phyloP scores from a whole-genome alignment of 495 filamentous ascomycete genomes.

The Penicillium longicatenatum region DNA sequence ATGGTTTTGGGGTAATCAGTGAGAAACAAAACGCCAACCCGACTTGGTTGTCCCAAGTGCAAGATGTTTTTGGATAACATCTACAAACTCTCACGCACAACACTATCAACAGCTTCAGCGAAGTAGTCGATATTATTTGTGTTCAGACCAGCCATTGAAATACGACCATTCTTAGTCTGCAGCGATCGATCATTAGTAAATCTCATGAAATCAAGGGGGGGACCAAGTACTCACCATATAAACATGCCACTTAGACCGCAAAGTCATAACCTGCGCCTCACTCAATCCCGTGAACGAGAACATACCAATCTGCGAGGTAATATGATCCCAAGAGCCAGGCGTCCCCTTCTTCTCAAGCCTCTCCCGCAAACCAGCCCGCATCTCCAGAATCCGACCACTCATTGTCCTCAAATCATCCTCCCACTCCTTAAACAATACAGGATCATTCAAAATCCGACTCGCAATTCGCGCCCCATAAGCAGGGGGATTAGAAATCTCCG shows the following conservation, averaged over 20 bases:
- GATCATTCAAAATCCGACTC: conserved; percentile 78
- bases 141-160: conserved; percentile 96
- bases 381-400: conserved; percentile 89
- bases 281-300: conserved; percentile 94
- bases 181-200: neutral
- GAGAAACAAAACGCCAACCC: neutral
- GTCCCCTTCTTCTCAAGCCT: conserved; percentile 80
- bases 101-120: conserved; percentile 82
- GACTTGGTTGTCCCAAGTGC: neutral
- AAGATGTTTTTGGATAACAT: neutral
- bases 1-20: neutral
- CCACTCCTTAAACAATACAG: conserved; percentile 85
- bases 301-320: conserved; percentile 99
- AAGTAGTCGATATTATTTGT: conserved; percentile 90
- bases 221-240: conserved; percentile 68
- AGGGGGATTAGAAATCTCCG: conserved; percentile 95
- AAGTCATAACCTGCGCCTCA: conserved; percentile 79
- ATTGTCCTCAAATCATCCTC: conserved; percentile 90
- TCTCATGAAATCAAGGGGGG: neutral
- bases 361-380: conserved; percentile 73
- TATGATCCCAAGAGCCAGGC: conserved; percentile 92
- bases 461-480: conserved; percentile 93
- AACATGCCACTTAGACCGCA: conserved; percentile 81
- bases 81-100: conserved; percentile 65
- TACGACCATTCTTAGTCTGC: conserved; percentile 92